Evolutionary conservation across 202 grass and related monocot species (phyloP), one percentile per base, ranked within the genome.

Genomic region (Carex arenaria): DNA sequence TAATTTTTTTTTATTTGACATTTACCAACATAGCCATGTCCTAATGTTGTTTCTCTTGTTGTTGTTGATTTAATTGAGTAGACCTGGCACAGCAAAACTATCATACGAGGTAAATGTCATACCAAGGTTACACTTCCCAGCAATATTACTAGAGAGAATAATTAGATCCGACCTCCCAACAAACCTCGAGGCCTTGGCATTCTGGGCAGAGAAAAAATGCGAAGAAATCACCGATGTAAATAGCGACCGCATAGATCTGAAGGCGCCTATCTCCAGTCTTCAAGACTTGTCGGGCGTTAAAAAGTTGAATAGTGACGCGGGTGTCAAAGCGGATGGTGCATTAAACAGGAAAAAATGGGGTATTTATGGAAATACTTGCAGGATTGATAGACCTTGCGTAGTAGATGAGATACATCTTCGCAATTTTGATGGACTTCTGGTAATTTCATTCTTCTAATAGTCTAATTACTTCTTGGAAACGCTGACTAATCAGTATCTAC

Each of bases 361-460:
- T 81, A 80, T 93, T 82, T 98, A 98, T 90, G 95, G 95, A 90
- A 95, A 90, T 43, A 65, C 85, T 8, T 95, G 95, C 85, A 90
- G 87, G 82, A 87, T 98, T 83, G 93, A 98, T 83, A 91, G 57
- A 82, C 90, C 87, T 74, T 93, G 93, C 42, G 84, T 98, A 61
- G 90, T 98, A 43, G 93, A 98, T 60, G 95, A 98, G 88, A 92
- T 98, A 76, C 93, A 98, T 93, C 92, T 98, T 81, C 90, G 93
- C 38, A 88, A 91, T 92, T 93, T 98, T 86, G 91, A 98, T 88
- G 95, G 91, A 34, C 86, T 89, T 59, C 56, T 98, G 92, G 95
- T 98, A 91, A 98, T 64, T 87, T 77, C 38, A 67, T 80, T 71
- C 51, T 59, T 59, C 6, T 56, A n/a, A 32, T 10, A 34, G 3